phyloP scores from a whole-genome alignment of 495 filamentous ascomycete genomes.

The Penicillium ucsense region DNA sequence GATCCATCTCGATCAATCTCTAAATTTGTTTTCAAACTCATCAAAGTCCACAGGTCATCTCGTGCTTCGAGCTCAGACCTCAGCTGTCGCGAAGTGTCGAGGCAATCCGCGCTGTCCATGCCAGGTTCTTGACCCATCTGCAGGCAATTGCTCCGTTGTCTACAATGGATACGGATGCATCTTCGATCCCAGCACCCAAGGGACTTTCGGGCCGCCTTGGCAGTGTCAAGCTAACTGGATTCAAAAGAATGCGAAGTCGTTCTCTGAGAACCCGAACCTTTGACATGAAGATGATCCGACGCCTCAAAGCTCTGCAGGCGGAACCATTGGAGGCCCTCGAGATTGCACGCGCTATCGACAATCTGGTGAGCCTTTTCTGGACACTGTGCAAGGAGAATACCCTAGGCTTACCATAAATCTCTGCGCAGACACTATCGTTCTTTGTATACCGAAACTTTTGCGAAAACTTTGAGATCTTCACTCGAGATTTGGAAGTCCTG shows the following conservation, averaged over 20 bases:
- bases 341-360: conserved; percentile 69
- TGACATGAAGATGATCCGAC: conserved; percentile 18
- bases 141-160: conserved; percentile 23
- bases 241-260: conserved; percentile 20
- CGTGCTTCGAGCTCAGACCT: conserved; percentile 23
- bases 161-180: conserved; percentile 4
- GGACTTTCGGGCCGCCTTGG: conserved; percentile 14
- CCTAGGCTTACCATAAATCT: too few species aligned
- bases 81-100: conserved; percentile 37
- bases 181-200: conserved; percentile 13
- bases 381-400: too few species aligned
- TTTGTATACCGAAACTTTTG: conserved; percentile 82
- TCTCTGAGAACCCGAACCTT: conserved; percentile 22
- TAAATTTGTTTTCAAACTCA: neutral
- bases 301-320: conserved; percentile 40
- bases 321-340: conserved; percentile 62
- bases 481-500: conserved; percentile 60
- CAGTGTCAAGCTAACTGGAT: conserved; percentile 15
- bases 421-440: conserved; percentile 62
- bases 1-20: conserved; percentile 6
- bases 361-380: conserved; percentile 45
- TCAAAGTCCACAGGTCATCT: conserved; percentile 15
- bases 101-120: conserved; percentile 35
- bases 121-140: conserved; percentile 28
- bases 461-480: conserved; percentile 74